Percentiles rank a stretch among this genome's conserved stretches.
These are phyloP conservation scores for Pochonia chlamydosporia DNA, from an alignment of 2,329 filamentous ascomycete species.

Conservation along the genomic window DNA sequence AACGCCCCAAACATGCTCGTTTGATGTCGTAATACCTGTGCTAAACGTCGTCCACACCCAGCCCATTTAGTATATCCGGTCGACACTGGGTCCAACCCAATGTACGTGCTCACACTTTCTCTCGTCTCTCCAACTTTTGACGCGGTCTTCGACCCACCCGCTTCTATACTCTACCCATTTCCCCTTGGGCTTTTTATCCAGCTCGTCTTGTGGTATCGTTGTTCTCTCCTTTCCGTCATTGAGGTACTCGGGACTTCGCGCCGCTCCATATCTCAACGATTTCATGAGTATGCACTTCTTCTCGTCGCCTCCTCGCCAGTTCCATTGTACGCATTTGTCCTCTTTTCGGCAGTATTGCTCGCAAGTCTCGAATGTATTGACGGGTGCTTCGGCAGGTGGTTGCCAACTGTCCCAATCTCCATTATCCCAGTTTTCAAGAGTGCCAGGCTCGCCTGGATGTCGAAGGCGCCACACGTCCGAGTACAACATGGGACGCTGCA, in stretches of 20 bases:
- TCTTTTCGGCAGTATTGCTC: slow-evolving; percentile 19
- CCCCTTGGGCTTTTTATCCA: slow-evolving; percentile 11
- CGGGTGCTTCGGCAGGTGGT: slow-evolving; percentile 17
- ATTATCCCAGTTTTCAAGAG: slow-evolving; percentile 24
- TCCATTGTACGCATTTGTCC: slow-evolving; percentile 22
- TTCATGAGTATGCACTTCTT: slow-evolving; percentile 21
- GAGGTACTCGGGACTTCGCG: slow-evolving; percentile 15
- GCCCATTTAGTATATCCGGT: slow-evolving; percentile 5
- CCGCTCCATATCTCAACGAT: slow-evolving; percentile 21
- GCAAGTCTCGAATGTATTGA: slow-evolving; percentile 22
- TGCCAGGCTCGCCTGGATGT: slow-evolving; percentile 21
- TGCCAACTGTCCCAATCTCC: slow-evolving; percentile 24
- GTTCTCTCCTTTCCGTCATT: slow-evolving; percentile 18
- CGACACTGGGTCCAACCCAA: slow-evolving; percentile 25
- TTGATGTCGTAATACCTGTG: too few relatives aligned
- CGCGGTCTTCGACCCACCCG: slow-evolving; percentile 21
- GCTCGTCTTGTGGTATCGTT: slow-evolving; percentile 12
- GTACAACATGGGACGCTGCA: slow-evolving; percentile 29
- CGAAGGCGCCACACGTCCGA: slow-evolving; percentile 31
- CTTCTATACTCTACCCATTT: slow-evolving; percentile 24
- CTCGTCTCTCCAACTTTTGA: slow-evolving; percentile 19
- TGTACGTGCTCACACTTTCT: slow-evolving; percentile 22
- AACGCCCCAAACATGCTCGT: neutral
- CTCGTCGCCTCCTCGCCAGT: slow-evolving; percentile 26
- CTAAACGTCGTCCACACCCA: neutral